phyloP scores from a whole-genome alignment of 1,284 basidiomycete species.

The Cryptococcus wingfieldii region DNA sequence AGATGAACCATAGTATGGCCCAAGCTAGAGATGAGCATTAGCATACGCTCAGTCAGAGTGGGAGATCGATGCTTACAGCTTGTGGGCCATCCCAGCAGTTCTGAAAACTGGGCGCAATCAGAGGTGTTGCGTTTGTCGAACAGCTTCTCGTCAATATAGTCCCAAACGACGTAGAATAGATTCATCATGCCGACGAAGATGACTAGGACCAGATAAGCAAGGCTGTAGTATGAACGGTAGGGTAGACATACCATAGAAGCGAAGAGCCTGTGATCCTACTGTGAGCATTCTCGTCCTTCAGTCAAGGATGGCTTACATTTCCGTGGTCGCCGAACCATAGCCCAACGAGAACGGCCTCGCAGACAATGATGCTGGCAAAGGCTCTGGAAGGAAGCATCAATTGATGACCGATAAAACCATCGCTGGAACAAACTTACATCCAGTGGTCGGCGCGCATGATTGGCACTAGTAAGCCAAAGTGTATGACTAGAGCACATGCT shows the following conservation, averaged over 20 bases:
- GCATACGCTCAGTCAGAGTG: neutral
- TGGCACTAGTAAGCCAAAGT: constrained; percentile 42
- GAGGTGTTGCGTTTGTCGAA: constrained; percentile 47
- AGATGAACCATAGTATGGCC: constrained; percentile 41
- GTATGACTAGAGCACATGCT: constrained; percentile 45
- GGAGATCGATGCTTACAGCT: constrained; percentile 22
- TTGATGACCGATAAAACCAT: no score
- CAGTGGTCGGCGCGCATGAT: constrained; percentile 43
- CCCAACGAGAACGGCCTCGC: constrained; percentile 46
- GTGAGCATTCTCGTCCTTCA: constrained; percentile 4
- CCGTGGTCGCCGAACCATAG: constrained; percentile 49
- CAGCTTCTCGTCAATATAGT: constrained; percentile 46
- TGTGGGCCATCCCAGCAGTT: constrained; percentile 41
- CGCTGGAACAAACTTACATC: constrained; percentile 22
- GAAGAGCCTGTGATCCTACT: constrained; percentile 27
- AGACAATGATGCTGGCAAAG: constrained; percentile 40
- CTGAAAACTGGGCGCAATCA: constrained; percentile 46
- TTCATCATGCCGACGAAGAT: constrained; percentile 42
- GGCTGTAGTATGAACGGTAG: neutral
- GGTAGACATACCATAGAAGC: constrained; percentile 39
- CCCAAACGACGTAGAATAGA: constrained; percentile 49
- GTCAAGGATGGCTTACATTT: constrained; percentile 28
- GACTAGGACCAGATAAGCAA: constrained; percentile 16
- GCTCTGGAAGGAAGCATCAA: constrained; percentile 21
- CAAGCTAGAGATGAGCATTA: constrained; percentile 24